These are phyloP conservation scores for Hymenotorrendiella dingleyae DNA, from an alignment of 2,329 filamentous ascomycete species.

Conservation along the genomic window DNA sequence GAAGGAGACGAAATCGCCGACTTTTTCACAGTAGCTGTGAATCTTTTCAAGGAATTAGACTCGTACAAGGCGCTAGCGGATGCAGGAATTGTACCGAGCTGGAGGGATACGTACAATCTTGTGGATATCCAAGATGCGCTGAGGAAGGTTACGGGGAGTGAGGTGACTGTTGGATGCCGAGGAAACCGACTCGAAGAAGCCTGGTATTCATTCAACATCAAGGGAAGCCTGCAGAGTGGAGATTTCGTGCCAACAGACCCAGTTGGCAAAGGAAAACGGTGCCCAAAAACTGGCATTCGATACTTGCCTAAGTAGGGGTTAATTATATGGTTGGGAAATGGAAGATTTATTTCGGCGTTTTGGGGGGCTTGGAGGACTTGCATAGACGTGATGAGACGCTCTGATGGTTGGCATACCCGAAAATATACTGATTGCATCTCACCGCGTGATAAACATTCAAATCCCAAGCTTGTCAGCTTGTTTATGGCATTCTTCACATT, in stretches of 20 bases:
- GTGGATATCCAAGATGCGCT: slow-evolving; percentile 37
- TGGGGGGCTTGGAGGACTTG: too few species aligned
- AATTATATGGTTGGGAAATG: neutral
- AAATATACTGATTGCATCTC: too few species aligned
- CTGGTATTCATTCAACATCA: slow-evolving; percentile 35
- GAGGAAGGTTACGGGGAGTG: slow-evolving; percentile 38
- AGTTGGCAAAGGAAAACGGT: slow-evolving; percentile 7
- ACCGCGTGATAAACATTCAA: too few species aligned
- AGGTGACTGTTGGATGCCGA: slow-evolving; percentile 40
- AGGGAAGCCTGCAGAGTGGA: slow-evolving; percentile 11
- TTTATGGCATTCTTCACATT: too few species aligned
- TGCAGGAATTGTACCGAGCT: slow-evolving; percentile 49
- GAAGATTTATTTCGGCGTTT: neutral
- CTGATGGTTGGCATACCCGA: too few species aligned
- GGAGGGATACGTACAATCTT: slow-evolving; percentile 34
- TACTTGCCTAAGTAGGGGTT: slow-evolving; percentile 2
- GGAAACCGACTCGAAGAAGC: slow-evolving; percentile 43
- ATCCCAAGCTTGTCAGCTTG: too few species aligned
- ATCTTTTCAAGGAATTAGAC: slow-evolving; percentile 57
- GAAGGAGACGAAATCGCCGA: slow-evolving; percentile 50
- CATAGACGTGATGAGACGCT: too few species aligned
- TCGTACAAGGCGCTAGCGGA: slow-evolving; percentile 36
- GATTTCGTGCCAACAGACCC: slow-evolving; percentile 12
- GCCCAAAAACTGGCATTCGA: slow-evolving; percentile 7
- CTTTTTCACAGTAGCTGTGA: slow-evolving; percentile 60